Evolutionary conservation across 2,329 filamentous ascomycete species (phyloP), one percentile per base, ranked within the genome.

Genomic region (Aspergillus ochraceus): DNA sequence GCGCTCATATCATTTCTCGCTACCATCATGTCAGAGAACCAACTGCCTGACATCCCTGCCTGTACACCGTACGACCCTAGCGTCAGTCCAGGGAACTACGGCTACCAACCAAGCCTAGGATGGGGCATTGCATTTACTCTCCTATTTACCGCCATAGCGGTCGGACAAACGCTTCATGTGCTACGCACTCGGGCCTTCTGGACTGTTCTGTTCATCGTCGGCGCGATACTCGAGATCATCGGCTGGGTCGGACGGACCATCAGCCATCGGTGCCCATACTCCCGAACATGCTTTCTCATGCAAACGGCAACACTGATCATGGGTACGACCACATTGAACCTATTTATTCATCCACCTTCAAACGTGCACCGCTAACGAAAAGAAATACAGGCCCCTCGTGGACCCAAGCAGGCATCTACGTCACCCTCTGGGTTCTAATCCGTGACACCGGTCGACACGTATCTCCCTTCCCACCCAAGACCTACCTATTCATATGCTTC

Each of bases 401-500:
- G 30, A 59, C 59, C 0, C 50, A 50, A 36, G 78, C 77, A 0
- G 78, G 73, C 0, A 71, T 80, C n/a, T 81, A 80, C 61, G 69
- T 79, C 22, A 66, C 77, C 14, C 70, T 80, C 6, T 74, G 75
- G 19, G 67, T 64, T 17, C 66, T 80, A 42, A 78, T 80, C 64
- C 65, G 66, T 64, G 1, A 55, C 71, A 49, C 55, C 6, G 57
- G 57, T 24, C 39, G 39, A 6, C 24, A 59, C 30, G 74, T 72
- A 50, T 76, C 73, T 22, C 60, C 74, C 11, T 61, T 80, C 2
- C 64, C 65, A 0, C 67, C 77, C 0, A 71, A 66, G n/a, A 64
- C 70, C 49, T 79, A 79, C 52, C 68, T 76, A 14, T 69, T 71
- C 55, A 66, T 79, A 55, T 80, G 79, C 63, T 79, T 83, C 62